Percentiles rank a stretch among this genome's conserved stretches.
phyloP scores from a whole-genome alignment of 192 early-diverging fungal species.

The Mortierella alpina region DNA sequence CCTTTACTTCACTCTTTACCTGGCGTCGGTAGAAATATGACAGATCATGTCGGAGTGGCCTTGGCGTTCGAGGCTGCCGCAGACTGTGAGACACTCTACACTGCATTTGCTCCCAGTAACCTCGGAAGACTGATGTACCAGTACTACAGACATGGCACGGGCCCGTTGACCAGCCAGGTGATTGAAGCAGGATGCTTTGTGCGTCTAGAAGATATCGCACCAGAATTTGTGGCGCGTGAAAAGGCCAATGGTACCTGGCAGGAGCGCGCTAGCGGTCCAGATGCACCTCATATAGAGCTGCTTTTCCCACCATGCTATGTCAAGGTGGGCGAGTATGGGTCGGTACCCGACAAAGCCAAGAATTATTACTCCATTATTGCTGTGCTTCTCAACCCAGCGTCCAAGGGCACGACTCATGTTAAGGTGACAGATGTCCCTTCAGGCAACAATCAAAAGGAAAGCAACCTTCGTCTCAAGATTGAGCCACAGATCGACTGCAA shows the following conservation, averaged over 20 bases:
- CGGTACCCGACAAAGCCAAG: neutral
- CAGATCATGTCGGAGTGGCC: conserved; percentile 35
- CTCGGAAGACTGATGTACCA: neutral
- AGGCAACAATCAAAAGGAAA: neutral
- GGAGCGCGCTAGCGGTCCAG: conserved; percentile 23
- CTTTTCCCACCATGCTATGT: conserved; percentile 8
- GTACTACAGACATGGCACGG: conserved; percentile 11
- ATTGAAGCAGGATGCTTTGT: conserved; percentile 19
- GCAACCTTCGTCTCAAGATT: neutral
- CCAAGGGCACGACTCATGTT: neutral
- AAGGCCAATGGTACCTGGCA: conserved; percentile 22
- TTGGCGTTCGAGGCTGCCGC: conserved; percentile 11
- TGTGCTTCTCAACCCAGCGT: conserved; percentile 19
- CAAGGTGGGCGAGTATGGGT: neutral
- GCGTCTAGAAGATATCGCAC: conserved; percentile 21
- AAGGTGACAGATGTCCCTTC: no score
- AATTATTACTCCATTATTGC: conserved; percentile 13
- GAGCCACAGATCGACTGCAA: conserved; percentile 10
- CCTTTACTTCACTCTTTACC: conserved; percentile 30
- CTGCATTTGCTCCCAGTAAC: neutral
- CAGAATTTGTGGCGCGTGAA: conserved; percentile 30
- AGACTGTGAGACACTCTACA: neutral
- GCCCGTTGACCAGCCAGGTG: conserved; percentile 1
- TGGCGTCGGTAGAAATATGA: conserved; percentile 54
- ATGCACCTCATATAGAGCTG: conserved; percentile 31